phyloP scores from a whole-genome alignment of 441 rosid species.

The Euphorbia celastroides region DNA sequence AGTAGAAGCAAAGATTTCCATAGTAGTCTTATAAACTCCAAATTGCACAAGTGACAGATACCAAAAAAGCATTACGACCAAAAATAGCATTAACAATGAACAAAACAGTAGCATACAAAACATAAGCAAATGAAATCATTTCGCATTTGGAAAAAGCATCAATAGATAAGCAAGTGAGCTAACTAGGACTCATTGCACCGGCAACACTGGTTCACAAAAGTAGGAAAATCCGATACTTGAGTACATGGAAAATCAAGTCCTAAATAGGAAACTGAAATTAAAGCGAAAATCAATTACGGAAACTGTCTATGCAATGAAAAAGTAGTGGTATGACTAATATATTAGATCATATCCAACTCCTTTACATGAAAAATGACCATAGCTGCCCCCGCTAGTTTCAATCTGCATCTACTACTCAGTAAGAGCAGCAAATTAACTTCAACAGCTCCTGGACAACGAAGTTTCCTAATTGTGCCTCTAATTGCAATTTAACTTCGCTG shows the following conservation, averaged over 20 bases:
- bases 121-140: neutral
- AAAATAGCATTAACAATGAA: neutral
- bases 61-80: no score
- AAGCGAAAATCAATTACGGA: neutral
- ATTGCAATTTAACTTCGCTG: slow-evolving; percentile 4
- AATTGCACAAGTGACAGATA: neutral
- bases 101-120: neutral
- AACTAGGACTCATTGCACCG: neutral
- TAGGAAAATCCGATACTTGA: slow-evolving; percentile 4
- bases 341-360: neutral
- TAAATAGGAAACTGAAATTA: slow-evolving; percentile 8
- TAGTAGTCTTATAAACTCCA: neutral
- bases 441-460: neutral
- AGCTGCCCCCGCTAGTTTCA: slow-evolving; percentile 1
- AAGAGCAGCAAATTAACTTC: slow-evolving; percentile 1
- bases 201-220: neutral
- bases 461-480: neutral
- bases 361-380: slow-evolving; percentile 8
- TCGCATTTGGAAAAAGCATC: slow-evolving; percentile 2
- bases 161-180: neutral
- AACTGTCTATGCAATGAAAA: slow-evolving; percentile 1
- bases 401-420: neutral
- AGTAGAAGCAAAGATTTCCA: neutral
- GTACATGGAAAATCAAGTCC: neutral
- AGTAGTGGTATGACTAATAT: neutral